Conservation (phyloP, 2,329 filamentous ascomycete species). For the Bimuria novae-zelandiae region DNA sequence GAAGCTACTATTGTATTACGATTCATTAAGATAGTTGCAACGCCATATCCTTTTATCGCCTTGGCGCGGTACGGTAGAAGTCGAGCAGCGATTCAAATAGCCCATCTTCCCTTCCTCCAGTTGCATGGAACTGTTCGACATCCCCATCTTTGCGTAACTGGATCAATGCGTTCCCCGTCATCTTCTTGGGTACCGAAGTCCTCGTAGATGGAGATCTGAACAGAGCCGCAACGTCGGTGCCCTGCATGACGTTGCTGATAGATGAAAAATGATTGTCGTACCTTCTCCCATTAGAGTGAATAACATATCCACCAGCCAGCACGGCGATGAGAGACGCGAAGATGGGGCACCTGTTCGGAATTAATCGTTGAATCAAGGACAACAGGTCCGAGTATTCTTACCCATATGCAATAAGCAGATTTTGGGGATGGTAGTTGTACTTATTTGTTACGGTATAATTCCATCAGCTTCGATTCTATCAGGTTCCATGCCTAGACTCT, state of each 20-base stretch:
- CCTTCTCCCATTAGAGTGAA: background rate
- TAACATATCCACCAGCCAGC: background rate
- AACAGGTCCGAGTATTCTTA: background rate
- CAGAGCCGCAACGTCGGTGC: background rate
- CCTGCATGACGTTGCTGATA: background rate
- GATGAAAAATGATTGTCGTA: background rate
- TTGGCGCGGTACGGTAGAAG: no score
- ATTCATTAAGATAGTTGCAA: no score
- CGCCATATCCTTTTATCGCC: no score
- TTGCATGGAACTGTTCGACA: background rate
- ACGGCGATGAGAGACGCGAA: background rate
- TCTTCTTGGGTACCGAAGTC: background rate
- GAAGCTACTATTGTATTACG: no score
- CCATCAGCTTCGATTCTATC: no score
- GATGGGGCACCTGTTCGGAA: background rate
- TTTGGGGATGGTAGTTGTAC: constrained; percentile 11
- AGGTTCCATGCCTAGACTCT: no score
- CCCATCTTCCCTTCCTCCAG: no score
- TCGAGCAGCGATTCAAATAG: no score
- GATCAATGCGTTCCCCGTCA: background rate
- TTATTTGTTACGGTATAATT: no score
- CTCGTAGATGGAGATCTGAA: background rate
- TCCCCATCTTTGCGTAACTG: background rate
- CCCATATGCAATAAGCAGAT: constrained; percentile 14
- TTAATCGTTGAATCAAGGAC: background rate